Conservation (phyloP, 1,284 basidiomycete species). For the Erythrobasidium hasegawianum region DNA sequence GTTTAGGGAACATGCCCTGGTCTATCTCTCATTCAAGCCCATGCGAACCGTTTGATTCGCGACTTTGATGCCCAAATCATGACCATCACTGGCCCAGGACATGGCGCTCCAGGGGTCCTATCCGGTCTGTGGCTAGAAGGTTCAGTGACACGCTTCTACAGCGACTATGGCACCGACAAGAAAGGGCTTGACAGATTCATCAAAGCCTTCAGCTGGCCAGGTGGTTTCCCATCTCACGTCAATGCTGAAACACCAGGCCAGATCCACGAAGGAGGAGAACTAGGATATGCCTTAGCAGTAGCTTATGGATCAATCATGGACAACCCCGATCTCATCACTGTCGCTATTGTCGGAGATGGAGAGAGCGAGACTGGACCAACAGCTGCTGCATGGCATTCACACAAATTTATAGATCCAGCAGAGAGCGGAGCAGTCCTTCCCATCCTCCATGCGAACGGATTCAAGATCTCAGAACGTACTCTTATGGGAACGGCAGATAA, state of each 20-base stretch:
- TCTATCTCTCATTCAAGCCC: constrained; percentile 71
- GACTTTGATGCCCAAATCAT: constrained; percentile 42
- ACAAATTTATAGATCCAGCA: constrained; percentile 83
- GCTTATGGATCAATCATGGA: constrained; percentile 73
- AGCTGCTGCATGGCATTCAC: constrained; percentile 67
- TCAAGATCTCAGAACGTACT: constrained; percentile 82
- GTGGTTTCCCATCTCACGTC: constrained; percentile 55
- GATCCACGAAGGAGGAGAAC: constrained; percentile 84
- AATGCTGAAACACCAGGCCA: constrained; percentile 67
- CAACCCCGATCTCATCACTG: constrained; percentile 75
- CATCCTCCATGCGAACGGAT: constrained; percentile 67
- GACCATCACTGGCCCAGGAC: constrained; percentile 43
- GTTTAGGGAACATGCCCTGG: constrained; percentile 57
- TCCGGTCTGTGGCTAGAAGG: constrained; percentile 78
- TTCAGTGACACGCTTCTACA: constrained; percentile 67
- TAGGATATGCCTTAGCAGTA: constrained; percentile 80
- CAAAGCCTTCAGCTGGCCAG: constrained; percentile 54
- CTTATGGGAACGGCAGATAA: constrained; percentile 87
- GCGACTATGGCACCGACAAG: constrained; percentile 63
- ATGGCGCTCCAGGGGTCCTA: constrained; percentile 70
- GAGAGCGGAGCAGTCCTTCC: constrained; percentile 83
- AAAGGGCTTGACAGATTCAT: constrained; percentile 60
- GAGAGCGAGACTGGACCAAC: constrained; percentile 74
- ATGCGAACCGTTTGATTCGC: constrained; percentile 67
- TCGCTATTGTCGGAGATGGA: constrained; percentile 78